These are phyloP conservation scores for Blastocystis sp. DNA, from an alignment of 352 stramenopile species.

Conservation along the genomic window DNA sequence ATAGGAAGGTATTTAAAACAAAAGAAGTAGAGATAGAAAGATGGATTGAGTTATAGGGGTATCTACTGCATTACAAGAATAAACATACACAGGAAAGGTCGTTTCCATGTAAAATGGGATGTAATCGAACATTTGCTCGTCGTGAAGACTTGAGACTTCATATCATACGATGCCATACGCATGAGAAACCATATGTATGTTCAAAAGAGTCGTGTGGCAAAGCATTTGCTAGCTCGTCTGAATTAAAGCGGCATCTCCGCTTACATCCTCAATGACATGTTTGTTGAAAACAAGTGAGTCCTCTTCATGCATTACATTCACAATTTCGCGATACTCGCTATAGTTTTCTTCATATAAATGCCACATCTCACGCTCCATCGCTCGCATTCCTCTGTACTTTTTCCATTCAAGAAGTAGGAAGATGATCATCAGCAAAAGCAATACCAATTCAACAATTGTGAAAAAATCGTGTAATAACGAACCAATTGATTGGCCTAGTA, in stretches of 20 bases:
- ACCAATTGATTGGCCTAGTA: background rate
- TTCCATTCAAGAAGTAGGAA: background rate
- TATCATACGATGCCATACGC: background rate
- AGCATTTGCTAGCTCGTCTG: background rate
- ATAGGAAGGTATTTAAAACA: slow-evolving; percentile 25
- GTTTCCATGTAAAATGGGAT: background rate
- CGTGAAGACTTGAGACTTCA: background rate
- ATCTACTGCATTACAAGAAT: slow-evolving; percentile 38
- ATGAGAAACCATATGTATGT: slow-evolving; percentile 1
- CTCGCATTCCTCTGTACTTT: background rate
- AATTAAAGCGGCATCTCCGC: background rate
- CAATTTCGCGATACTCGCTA: background rate
- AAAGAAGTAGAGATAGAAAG: background rate
- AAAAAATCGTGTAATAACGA: background rate
- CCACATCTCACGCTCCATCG: slow-evolving; percentile 7
- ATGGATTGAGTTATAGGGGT: background rate
- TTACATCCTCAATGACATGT: background rate
- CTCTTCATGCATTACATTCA: background rate
- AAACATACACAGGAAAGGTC: background rate
- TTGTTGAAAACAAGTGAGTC: slow-evolving; percentile 16
- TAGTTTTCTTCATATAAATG: slow-evolving; percentile 8
- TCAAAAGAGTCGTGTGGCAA: background rate
- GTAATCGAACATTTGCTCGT: background rate
- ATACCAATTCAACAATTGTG: background rate
- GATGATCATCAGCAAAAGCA: background rate